Evolutionary conservation across 805 yeast genomes (phyloP).

Genomic region (Ascoidea rubescens): DNA sequence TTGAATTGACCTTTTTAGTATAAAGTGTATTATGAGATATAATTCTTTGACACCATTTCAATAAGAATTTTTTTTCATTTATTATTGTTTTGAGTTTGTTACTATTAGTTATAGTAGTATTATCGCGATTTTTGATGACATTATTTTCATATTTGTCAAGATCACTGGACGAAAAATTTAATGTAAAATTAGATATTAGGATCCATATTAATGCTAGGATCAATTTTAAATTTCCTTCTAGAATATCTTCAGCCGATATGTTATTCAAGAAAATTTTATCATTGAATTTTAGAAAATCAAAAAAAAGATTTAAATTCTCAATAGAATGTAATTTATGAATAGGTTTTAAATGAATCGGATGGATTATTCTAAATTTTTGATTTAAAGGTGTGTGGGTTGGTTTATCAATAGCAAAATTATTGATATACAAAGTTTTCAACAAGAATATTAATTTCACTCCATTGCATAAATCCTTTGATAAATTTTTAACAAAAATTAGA

Average conservation of each 20-base stretch:
- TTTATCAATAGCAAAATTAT: slow-evolving; percentile 9
- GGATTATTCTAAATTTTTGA: slow-evolving; percentile 2
- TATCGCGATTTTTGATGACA: slow-evolving; percentile 1
- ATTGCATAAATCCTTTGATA: slow-evolving; percentile 23
- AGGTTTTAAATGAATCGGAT: slow-evolving; percentile 22
- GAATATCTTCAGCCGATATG: slow-evolving; percentile 35
- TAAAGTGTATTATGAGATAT: slow-evolving; percentile 10
- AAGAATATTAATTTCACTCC: slow-evolving; percentile 26
- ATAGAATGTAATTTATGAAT: slow-evolving; percentile 27
- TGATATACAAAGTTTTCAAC: slow-evolving; percentile 20
- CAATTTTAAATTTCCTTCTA: slow-evolving; percentile 32
- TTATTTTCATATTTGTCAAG: slow-evolving; percentile 6
- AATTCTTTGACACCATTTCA: slow-evolving; percentile 28
- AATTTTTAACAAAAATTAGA: slow-evolving; percentile 4
- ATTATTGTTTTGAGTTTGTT: background rate
- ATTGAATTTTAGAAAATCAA: slow-evolving; percentile 26
- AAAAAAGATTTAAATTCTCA: slow-evolving; percentile 30
- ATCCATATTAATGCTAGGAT: slow-evolving; percentile 37
- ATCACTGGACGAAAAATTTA: background rate
- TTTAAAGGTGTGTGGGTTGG: too few species aligned
- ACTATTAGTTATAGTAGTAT: background rate
- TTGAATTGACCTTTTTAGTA: slow-evolving; percentile 10
- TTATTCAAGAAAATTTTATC: slow-evolving; percentile 25
- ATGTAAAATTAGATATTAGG: slow-evolving; percentile 26
- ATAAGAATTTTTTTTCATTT: slow-evolving; percentile 14